Conservation (phyloP, 1,139 yeast genomes). For the Kodamaea plutei region DNA sequence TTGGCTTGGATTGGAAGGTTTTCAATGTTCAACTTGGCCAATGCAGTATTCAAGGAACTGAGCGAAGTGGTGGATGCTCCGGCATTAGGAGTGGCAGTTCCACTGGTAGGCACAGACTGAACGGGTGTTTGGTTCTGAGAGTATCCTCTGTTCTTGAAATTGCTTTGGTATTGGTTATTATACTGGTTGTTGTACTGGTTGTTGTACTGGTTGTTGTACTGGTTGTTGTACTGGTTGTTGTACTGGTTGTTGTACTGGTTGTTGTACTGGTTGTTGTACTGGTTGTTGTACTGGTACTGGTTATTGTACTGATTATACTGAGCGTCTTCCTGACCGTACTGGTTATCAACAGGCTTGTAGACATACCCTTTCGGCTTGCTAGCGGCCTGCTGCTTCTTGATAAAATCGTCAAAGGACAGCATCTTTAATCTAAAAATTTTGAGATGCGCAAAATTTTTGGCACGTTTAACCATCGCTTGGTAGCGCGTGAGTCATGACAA, state of each 20-base stretch:
- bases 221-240: constrained; percentile 9
- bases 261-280: constrained; percentile 4
- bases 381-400: constrained; percentile 25
- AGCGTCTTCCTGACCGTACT: too few relatives aligned
- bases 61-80: constrained; percentile 63
- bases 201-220: constrained; percentile 8
- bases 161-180: constrained; percentile 6
- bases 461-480: too few relatives aligned
- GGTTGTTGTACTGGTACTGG: constrained; percentile 9
- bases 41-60: constrained; percentile 64
- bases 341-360: constrained; percentile 8
- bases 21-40: constrained; percentile 54
- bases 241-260: constrained; percentile 5
- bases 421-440: constrained; percentile 11
- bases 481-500: too few relatives aligned
- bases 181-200: constrained; percentile 8
- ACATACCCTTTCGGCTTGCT: constrained; percentile 16
- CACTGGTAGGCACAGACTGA: constrained; percentile 39
- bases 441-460: constrained; percentile 4
- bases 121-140: constrained; percentile 23
- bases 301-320: constrained; percentile 8
- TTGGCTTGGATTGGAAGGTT: constrained; percentile 66
- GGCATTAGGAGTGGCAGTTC: constrained; percentile 36
- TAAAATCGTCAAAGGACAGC: constrained; percentile 34
- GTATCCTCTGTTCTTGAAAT: constrained; percentile 3